Evolutionary conservation across 768 basidiomycete genomes (phyloP), one percentile per base, ranked within the genome.

Genomic region (Mrakia frigida): DNA sequence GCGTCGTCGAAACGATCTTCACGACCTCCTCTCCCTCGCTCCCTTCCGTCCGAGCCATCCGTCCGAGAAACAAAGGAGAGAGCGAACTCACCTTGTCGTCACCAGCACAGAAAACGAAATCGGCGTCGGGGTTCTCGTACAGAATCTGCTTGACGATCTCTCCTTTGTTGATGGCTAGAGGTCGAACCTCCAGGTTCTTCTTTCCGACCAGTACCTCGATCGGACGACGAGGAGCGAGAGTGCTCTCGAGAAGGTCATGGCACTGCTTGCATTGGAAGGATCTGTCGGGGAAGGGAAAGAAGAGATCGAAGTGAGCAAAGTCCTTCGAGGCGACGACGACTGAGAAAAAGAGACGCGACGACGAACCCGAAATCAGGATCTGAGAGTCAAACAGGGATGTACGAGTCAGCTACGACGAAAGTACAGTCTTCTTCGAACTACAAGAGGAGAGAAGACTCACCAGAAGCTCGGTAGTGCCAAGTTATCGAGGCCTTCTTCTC

Each of bases 121-220:
- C 93, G 63, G 93, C 90, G 77, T 96, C 93, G 2, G 95, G 92
- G 86, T 98, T 91, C 83, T 90, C 86, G 87, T 95, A 98, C 75
- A 97, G 82, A 77, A 98, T 89, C 65, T 94, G 87, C 86, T 95
- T 95, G 81, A 98, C 95, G 81, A 98, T 98, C 86, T 98, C 96
- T 72, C 96, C 96, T 89, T 99, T 98, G 88, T 97, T 98, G 77
- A 98, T 89, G 1, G 94, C 94, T 43, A 95, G 87, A 6, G 94
- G 96, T 77, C 96, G 89, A 31, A 98, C 95, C 85, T 99, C 96
- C 61, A 99, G 86, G 83, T 98, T 98, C 89, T 98, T 98, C 87
- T 99, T 99, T 28, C 96, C 96, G 41, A 96, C 91, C 70, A 97
- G 89, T 6, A 97, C 94, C 85, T 99, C 96, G 77, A 99, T 98